Evolutionary conservation across 2,329 filamentous ascomycete species (phyloP).

Genomic region (Diaporthe citri): DNA sequence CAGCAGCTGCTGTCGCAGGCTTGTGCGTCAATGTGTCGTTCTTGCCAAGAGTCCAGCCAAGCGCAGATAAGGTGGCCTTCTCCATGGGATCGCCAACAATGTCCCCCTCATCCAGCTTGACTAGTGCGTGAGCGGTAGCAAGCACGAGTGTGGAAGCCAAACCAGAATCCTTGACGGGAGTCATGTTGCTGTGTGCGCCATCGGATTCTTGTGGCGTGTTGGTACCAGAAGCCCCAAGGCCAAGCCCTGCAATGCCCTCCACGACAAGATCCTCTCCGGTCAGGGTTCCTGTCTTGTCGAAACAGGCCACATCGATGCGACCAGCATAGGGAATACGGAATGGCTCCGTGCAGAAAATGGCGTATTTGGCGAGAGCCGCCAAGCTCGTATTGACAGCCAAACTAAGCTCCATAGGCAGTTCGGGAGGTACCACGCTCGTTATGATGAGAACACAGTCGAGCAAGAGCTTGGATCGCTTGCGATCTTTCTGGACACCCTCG

Average conservation of each 20-base stretch:
- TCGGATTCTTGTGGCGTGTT: constrained; percentile 77
- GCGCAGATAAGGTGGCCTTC: constrained; percentile 89
- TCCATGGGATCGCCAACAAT: constrained; percentile 99
- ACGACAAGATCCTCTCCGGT: constrained; percentile 98
- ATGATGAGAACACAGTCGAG: constrained; percentile 98
- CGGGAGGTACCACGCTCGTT: constrained; percentile 97
- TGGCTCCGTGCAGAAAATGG: constrained; percentile 98
- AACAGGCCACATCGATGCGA: constrained; percentile 95
- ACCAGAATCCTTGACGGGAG: constrained; percentile 75
- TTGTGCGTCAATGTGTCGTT: constrained; percentile 87
- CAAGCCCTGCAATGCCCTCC: constrained; percentile 93
- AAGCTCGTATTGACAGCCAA: constrained; percentile 98
- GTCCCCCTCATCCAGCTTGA: constrained; percentile 96
- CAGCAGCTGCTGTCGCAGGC: constrained; percentile 58
- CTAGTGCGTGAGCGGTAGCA: constrained; percentile 93
- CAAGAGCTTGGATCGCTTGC: constrained; percentile 96
- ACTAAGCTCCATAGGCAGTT: constrained; percentile 97
- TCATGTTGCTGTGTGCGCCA: constrained; percentile 86
- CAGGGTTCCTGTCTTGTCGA: constrained; percentile 97
- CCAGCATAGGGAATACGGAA: constrained; percentile 98
- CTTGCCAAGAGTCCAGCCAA: constrained; percentile 92
- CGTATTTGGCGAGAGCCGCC: constrained; percentile 92
- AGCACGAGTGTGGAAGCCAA: constrained; percentile 92
- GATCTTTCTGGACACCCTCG: constrained; percentile 92
- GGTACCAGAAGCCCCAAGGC: constrained; percentile 73